phyloP scores from a whole-genome alignment of 179 eudicot genomes.

The Spinacia oleracea region DNA sequence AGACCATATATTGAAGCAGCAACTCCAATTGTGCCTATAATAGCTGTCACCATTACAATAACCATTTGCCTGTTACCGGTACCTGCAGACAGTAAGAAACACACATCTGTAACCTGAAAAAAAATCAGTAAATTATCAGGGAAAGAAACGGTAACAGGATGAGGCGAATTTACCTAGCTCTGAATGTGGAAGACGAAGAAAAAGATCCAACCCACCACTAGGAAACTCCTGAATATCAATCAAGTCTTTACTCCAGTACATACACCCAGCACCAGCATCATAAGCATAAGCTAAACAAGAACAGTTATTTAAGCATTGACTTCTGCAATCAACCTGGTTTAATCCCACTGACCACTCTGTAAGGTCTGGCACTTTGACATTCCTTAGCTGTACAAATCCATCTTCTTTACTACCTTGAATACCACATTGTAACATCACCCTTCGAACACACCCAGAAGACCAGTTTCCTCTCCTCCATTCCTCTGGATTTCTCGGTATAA shows the following conservation, averaged over 20 bases:
- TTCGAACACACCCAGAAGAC: constrained; percentile 25
- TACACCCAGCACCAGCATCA: constrained; percentile 39
- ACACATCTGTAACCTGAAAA: too few species aligned
- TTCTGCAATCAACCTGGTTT: constrained; percentile 29
- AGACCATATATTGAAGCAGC: neutral
- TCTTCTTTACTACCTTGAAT: constrained; percentile 11
- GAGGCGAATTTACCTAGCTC: constrained; percentile 21
- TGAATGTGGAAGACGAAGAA: constrained; percentile 30
- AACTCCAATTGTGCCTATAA: constrained; percentile 2
- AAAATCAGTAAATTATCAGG: neutral
- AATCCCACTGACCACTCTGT: constrained; percentile 31
- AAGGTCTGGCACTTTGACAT: constrained; percentile 29
- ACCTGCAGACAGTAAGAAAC: too few species aligned
- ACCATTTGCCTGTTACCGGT: neutral
- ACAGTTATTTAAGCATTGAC: constrained; percentile 29
- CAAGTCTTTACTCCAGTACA: constrained; percentile 34
- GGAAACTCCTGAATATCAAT: constrained; percentile 33
- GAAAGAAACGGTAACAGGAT: too few species aligned
- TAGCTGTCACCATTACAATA: constrained; percentile 5
- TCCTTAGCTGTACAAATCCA: constrained; percentile 7
- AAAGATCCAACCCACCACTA: constrained; percentile 26
- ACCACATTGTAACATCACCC: constrained; percentile 12
- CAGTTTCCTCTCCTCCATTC: constrained; percentile 28
- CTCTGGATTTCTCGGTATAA: constrained; percentile 14
- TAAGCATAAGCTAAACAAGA: constrained; percentile 39